These are phyloP conservation scores for Chrysopogon serrulatus DNA, from an alignment of 176 grass and related monocot species.

Conservation along the genomic window DNA sequence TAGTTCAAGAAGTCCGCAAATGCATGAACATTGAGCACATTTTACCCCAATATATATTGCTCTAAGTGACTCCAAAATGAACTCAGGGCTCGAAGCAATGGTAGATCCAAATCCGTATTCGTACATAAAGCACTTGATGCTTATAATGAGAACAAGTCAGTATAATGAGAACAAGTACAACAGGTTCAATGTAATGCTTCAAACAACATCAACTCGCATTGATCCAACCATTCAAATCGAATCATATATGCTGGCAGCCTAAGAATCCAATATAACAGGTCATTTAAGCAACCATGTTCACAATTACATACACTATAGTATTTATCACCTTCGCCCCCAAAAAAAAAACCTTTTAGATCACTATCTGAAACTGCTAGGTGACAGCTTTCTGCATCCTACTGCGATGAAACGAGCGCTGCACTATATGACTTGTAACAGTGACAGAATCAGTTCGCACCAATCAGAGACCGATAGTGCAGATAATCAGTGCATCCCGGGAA, in stretches of 20 bases:
- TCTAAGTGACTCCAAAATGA: not conserved
- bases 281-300: not conserved
- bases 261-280: not conserved
- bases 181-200: not conserved
- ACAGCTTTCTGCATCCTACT: not conserved
- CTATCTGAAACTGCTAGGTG: not conserved
- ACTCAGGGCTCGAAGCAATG: not conserved
- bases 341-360: not conserved
- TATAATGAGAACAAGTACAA: not conserved
- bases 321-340: not conserved
- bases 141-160: not conserved
- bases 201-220: not conserved
- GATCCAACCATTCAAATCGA: not conserved
- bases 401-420: not conserved
- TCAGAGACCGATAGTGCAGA: not conserved
- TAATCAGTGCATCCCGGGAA: constrained; percentile 1
- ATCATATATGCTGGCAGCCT: not conserved
- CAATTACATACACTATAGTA: not conserved
- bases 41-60: not conserved
- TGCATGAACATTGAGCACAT: not conserved
- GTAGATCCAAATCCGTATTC: not conserved
- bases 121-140: not conserved
- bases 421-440: not conserved
- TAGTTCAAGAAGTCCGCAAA: not conserved
- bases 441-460: not conserved